phyloP scores from a whole-genome alignment of 2,329 filamentous ascomycete genomes.

The Trichophyton rubrum region DNA sequence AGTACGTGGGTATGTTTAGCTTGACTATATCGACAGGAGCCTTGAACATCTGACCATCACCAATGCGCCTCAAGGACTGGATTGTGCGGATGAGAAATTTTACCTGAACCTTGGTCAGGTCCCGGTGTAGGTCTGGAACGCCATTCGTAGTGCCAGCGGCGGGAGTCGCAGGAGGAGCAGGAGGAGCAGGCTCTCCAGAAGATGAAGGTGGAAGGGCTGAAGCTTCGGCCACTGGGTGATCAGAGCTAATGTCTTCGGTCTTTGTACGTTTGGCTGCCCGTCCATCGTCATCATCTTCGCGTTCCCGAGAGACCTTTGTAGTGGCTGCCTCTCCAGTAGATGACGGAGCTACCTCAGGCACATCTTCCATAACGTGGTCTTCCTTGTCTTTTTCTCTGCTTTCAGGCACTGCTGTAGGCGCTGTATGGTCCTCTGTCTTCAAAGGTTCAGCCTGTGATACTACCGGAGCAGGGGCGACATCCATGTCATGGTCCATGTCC shows the following conservation, averaged over 20 bases:
- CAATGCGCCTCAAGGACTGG: slow-evolving; percentile 62
- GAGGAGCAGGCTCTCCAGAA: slow-evolving; percentile 24
- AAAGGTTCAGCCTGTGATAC: not conserved
- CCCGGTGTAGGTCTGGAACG: slow-evolving; percentile 10
- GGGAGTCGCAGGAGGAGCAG: slow-evolving; percentile 24
- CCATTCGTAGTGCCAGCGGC: slow-evolving; percentile 20
- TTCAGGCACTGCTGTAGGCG: not conserved
- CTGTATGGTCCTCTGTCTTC: not conserved
- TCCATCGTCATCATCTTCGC: slow-evolving; percentile 59
- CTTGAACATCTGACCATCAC: slow-evolving; percentile 62
- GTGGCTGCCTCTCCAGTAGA: slow-evolving; percentile 22
- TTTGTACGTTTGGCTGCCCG: slow-evolving; percentile 71
- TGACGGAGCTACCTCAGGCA: slow-evolving; percentile 17
- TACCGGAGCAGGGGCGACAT: not conserved
- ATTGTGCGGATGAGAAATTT: slow-evolving; percentile 32
- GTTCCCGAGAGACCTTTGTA: slow-evolving; percentile 56
- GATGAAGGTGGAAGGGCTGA: slow-evolving; percentile 30
- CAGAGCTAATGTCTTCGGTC: slow-evolving; percentile 45
- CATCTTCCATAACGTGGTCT: slow-evolving; percentile 42
- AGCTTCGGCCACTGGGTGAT: slow-evolving; percentile 34
- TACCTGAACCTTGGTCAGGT: slow-evolving; percentile 32
- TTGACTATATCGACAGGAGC: slow-evolving; percentile 65
- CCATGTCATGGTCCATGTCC: not conserved
- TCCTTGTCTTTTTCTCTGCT: slow-evolving; percentile 2
- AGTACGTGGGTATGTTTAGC: slow-evolving; percentile 63